Evolutionary conservation across 2,329 filamentous ascomycete genomes (phyloP).

Genomic region (Coniella vitis): DNA sequence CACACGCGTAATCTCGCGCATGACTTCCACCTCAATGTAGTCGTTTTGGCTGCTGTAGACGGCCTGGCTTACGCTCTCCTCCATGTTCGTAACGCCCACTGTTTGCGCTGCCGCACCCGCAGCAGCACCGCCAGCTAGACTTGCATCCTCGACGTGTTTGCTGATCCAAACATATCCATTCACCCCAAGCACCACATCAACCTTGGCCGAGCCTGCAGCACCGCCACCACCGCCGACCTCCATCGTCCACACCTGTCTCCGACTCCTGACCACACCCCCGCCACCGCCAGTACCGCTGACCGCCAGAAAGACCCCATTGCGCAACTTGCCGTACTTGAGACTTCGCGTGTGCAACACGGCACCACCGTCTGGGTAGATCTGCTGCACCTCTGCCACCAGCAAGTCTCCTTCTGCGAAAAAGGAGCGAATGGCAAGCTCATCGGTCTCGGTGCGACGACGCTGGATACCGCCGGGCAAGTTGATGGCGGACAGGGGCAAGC

Average conservation of each 20-base stretch:
- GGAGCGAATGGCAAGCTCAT: conserved; percentile 94
- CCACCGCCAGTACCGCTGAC: conserved; percentile 79
- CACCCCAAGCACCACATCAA: conserved; percentile 86
- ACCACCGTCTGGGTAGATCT: conserved; percentile 75
- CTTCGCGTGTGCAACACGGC: conserved; percentile 85
- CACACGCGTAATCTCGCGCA: conserved; percentile 82
- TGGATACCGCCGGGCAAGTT: conserved; percentile 92
- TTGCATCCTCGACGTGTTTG: conserved; percentile 66
- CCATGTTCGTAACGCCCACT: conserved; percentile 76
- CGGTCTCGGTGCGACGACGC: conserved; percentile 84
- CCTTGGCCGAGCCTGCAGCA: conserved; percentile 47
- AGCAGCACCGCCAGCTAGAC: conserved; percentile 35
- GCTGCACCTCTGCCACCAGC: conserved; percentile 90
- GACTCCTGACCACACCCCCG: conserved; percentile 73
- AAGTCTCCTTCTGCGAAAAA: conserved; percentile 96
- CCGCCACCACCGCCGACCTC: conserved; percentile 33
- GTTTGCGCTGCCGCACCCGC: conserved; percentile 39
- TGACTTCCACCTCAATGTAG: conserved; percentile 65
- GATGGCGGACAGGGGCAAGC: conserved; percentile 79
- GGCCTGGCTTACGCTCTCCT: conserved; percentile 76
- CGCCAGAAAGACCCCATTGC: conserved; percentile 84
- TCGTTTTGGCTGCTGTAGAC: conserved; percentile 97
- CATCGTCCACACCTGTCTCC: conserved; percentile 84
- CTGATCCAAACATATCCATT: conserved; percentile 97
- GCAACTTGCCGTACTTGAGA: conserved; percentile 88